phyloP scores from a whole-genome alignment of 305 asterid genomes.

The Petunia hybrid region DNA sequence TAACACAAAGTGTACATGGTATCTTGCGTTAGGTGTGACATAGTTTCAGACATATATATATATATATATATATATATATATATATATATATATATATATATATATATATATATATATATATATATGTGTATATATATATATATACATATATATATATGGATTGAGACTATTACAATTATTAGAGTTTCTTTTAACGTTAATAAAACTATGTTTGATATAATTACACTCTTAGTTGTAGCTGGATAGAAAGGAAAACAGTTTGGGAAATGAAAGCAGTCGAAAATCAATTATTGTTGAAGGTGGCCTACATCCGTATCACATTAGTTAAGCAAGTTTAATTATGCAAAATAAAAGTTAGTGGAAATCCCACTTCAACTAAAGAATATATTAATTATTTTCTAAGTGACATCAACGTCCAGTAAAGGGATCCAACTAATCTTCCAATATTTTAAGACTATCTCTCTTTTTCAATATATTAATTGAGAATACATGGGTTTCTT shows the following conservation, averaged over 20 bases:
- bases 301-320: slow-evolving; percentile 32
- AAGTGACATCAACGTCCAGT: not conserved
- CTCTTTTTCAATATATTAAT: not conserved
- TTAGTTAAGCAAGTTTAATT: slow-evolving; percentile 17
- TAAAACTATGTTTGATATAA: not conserved
- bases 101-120: too few species aligned
- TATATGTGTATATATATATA: too few species aligned
- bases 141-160: too few species aligned
- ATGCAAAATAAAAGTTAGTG: slow-evolving; percentile 15
- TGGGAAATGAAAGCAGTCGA: slow-evolving; percentile 30
- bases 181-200: not conserved
- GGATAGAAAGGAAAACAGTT: slow-evolving; percentile 24
- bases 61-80: too few species aligned
- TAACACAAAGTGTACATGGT: too few species aligned
- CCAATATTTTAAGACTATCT: slow-evolving; percentile 9
- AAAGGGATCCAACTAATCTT: not conserved
- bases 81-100: too few species aligned
- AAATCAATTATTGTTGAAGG: slow-evolving; percentile 29
- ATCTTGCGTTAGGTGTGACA: too few species aligned
- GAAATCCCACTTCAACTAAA: slow-evolving; percentile 30
- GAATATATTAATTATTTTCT: not conserved
- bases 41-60: too few species aligned
- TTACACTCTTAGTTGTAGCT: not conserved
- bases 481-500: slow-evolving; percentile 1
- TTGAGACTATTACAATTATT: too few species aligned